Conservation (phyloP, 306 rosid genomes). For the Cyclanthera cordifolia region DNA sequence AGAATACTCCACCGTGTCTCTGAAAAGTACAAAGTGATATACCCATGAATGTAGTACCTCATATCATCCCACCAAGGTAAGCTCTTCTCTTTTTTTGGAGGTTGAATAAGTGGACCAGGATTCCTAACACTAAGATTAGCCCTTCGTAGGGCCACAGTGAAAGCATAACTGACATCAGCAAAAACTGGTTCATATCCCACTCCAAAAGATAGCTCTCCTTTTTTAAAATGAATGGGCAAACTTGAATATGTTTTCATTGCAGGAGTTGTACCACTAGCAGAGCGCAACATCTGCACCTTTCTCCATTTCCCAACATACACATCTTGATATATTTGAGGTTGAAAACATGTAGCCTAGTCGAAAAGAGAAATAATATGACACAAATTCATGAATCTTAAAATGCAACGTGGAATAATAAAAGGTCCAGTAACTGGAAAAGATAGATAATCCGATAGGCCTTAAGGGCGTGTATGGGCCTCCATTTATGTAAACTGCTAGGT, state of each 20-base stretch:
- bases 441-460: too few species aligned
- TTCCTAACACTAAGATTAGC: constrained; percentile 71
- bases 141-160: constrained; percentile 92
- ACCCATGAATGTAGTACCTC: constrained; percentile 93
- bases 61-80: constrained; percentile 99
- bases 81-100: constrained; percentile 79
- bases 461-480: too few species aligned
- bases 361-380: constrained; percentile 24
- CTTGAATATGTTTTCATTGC: constrained; percentile 79
- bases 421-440: too few species aligned
- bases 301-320: constrained; percentile 88
- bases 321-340: constrained; percentile 86
- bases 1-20: constrained; percentile 70
- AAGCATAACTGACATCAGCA: constrained; percentile 90
- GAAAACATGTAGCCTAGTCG: constrained; percentile 87
- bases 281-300: constrained; percentile 86
- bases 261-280: constrained; percentile 97
- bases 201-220: constrained; percentile 74
- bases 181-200: constrained; percentile 92
- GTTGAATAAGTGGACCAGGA: constrained; percentile 38
- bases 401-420: too few species aligned
- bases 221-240: constrained; percentile 70
- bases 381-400: neutral
- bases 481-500: too few species aligned
- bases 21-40: constrained; percentile 46